Base-by-base conservation (phyloP, 306 rosid species). In the Rubus idaeus region DNA sequence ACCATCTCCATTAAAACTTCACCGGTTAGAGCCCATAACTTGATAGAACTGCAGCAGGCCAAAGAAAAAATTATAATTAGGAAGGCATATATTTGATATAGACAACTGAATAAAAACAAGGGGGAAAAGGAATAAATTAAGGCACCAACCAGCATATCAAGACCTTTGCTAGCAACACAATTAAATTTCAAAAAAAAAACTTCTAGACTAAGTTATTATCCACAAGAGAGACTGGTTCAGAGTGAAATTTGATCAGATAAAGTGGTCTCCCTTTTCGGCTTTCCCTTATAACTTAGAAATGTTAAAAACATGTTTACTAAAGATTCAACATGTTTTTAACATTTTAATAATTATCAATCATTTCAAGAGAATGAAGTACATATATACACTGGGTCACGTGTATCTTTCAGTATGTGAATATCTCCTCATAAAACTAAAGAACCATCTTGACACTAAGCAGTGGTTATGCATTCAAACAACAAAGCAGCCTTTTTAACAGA, bases 1-100 rank as follows among this genome's bases (percentile, higher is more conserved):
- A 89, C 98, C 97, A 95, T 89, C 91, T 95, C 97, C 92, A 90
- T 82, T 58, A 95, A 82, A 76, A 84, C 79, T 84, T 95, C 71
- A 76, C 97, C 98, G 66, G 86, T 95, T 71, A 87, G 71, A 47
- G 97, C 96, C 98, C 98, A 92, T 74, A 95, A 81, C 86, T 91
- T 88, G 46, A 95, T 79, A 76, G 96, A 91, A 73, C 96, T 95
- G 97, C 73, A 75, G 65, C 55, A 76, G 74, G n/a, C 52, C 68
- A 86, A 83, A 83, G 60, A 75, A 85, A 71, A 73, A 57, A 50
- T 14, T 3, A n/a, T 2, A 69, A 23, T 51, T 70, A 40, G 73
- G 47, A 55, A 11, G 55, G 74, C 49, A 60, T 64, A 49, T 35
- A 71, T 13, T 65, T 52, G n/a, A 71, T 7, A 71, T 8, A 69